These are phyloP conservation scores for Gracilaria caudata DNA, from an alignment of 23 red algal genomes.

Conservation along the genomic window DNA sequence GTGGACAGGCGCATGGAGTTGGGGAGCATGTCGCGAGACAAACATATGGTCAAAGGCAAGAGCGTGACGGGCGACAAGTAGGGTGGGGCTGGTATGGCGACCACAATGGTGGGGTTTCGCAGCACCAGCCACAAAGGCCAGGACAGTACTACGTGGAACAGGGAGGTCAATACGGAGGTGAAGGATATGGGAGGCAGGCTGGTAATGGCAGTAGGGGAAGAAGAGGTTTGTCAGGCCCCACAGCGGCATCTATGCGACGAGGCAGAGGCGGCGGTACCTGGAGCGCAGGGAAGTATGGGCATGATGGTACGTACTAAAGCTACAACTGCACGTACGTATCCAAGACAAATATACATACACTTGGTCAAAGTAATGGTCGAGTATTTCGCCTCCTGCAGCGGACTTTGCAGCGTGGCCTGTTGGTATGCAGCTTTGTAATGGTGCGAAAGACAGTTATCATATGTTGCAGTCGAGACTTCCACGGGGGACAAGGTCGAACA, in stretches of 20 bases:
- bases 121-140: neutral
- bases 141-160: neutral
- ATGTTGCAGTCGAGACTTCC: too few species aligned
- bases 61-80: neutral
- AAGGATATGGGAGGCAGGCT: neutral
- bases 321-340: neutral
- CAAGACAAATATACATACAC: neutral
- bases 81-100: conserved; percentile 8
- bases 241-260: conserved; percentile 38
- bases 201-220: neutral
- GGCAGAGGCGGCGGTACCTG: neutral
- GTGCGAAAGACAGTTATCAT: too few species aligned
- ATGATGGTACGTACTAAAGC: neutral
- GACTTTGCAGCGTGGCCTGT: neutral
- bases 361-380: too few species aligned
- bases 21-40: neutral
- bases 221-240: conserved; percentile 54
- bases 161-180: neutral
- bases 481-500: neutral
- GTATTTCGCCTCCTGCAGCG: neutral
- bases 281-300: neutral
- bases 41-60: neutral
- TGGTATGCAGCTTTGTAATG: neutral
- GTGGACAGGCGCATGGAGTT: neutral
- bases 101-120: neutral